Base-by-base conservation (phyloP, 2,329 filamentous ascomycete genomes). In the Nigrospora osmanthi region DNA sequence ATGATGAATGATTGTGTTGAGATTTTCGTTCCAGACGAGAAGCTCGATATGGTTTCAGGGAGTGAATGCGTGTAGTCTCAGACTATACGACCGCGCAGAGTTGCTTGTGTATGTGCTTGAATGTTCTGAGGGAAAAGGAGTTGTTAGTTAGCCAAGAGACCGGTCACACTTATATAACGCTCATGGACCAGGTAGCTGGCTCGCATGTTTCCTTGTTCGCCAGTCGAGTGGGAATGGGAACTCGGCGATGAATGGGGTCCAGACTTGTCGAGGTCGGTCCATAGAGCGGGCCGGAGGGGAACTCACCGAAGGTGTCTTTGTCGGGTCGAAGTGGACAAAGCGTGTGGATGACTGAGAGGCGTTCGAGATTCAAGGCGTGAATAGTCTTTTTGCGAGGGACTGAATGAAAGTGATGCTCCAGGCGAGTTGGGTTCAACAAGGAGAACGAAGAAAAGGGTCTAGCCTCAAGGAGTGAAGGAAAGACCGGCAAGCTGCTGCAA, bases 1-100 rank as follows among this genome's bases (percentile, higher is more conserved):
- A 78, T 78, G 57, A 64, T 78, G 68, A 71, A 68, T 62, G 67
- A 53, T 33, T 51, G 51, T 41, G 19, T 31, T 47, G 49, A 58
- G 56, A 59, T 52, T 54, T 51, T 63, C 65, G 67, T 69, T 63
- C 68, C 67, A 55, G 69, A 70, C 67, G 66, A 64, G 51, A 49
- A 45, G 47, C 49, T 56, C 55, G 43, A 52, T 42, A 35, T 40
- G 57, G 55, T 57, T 46, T 52, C 46, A 45, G 47, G 47, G 45
- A 52, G 38, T 38, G 35, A 38, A 15, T 38, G 37, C 13, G 14
- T 38, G 37, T 16, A 11, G 39, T 40, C 32, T 49, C 39, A 40
- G 39, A 40, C 39, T 28, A 28, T 28, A 28, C 23, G 5, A 7
- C 23, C 23, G 23, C 23, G 23, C 23, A 28, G 45, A 40, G 43